Percentiles rank a stretch among this genome's conserved stretches.
Evolutionary conservation across 164 flowering plant genomes (phyloP).

Genomic region (Umbellularia californica): DNA sequence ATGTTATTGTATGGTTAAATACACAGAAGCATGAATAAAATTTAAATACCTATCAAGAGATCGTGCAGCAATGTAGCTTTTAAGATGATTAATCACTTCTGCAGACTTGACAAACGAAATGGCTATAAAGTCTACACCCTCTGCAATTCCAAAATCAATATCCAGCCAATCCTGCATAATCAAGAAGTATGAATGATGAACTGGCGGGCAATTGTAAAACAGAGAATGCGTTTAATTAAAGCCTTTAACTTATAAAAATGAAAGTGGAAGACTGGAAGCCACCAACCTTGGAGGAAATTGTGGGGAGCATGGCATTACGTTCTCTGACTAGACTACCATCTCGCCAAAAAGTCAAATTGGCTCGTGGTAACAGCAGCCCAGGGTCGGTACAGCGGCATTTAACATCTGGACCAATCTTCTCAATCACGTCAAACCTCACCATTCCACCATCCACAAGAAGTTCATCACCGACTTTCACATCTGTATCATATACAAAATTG

Average conservation of each 20-base stretch:
- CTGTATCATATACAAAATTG: slow-evolving; percentile 32
- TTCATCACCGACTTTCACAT: slow-evolving; percentile 89
- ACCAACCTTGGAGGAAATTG: slow-evolving; percentile 92
- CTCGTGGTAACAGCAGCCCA: slow-evolving; percentile 87
- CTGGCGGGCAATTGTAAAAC: not conserved
- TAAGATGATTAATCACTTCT: slow-evolving; percentile 87
- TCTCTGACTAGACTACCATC: slow-evolving; percentile 88
- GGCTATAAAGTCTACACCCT: slow-evolving; percentile 92
- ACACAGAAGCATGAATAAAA: too few species aligned
- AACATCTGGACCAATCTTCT: slow-evolving; percentile 96
- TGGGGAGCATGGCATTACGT: slow-evolving; percentile 94
- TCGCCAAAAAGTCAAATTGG: slow-evolving; percentile 91
- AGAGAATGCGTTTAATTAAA: not conserved
- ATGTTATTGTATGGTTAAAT: too few species aligned
- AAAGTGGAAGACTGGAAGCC: not conserved
- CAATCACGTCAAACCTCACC: slow-evolving; percentile 98
- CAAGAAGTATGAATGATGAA: not conserved
- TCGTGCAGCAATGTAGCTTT: slow-evolving; percentile 84
- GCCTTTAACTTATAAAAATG: not conserved
- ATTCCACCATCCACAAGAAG: slow-evolving; percentile 98
- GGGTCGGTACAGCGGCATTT: slow-evolving; percentile 92
- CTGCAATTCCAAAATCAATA: slow-evolving; percentile 92
- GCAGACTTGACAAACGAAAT: slow-evolving; percentile 95
- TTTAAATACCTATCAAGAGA: slow-evolving; percentile 52
- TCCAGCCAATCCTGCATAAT: slow-evolving; percentile 87